Conservation (phyloP, 1,284 basidiomycete species). For the Gomphus sp. region DNA sequence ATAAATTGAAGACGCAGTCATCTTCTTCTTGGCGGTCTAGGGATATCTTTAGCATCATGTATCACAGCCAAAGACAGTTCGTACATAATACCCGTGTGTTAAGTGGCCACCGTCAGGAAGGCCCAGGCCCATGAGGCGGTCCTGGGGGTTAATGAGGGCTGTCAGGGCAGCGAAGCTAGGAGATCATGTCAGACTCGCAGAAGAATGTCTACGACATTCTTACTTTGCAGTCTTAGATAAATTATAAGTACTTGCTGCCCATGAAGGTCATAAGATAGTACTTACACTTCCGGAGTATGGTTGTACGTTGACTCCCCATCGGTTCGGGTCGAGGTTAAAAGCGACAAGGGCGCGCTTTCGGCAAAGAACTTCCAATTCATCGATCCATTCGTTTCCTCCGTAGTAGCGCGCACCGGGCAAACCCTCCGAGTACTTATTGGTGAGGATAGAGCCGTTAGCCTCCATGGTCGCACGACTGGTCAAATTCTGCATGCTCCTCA, state of each 20-base stretch:
- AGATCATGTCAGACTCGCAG: background rate
- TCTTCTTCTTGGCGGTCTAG: conserved; percentile 97
- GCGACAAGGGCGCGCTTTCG: conserved; percentile 94
- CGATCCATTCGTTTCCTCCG: conserved; percentile 95
- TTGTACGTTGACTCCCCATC: conserved; percentile 99
- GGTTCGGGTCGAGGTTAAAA: conserved; percentile 88
- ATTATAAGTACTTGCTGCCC: background rate
- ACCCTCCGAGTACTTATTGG: conserved; percentile 98
- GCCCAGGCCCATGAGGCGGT: conserved; percentile 98
- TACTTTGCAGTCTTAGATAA: conserved; percentile 74
- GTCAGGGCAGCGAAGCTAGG: conserved; percentile 93
- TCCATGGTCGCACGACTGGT: conserved; percentile 93
- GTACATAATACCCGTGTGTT: conserved; percentile 93
- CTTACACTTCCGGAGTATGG: conserved; percentile 91
- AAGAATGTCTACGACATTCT: conserved; percentile 16
- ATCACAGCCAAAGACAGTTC: conserved; percentile 15
- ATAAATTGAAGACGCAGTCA: conserved; percentile 99
- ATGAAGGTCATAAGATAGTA: conserved; percentile 16
- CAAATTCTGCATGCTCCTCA: conserved; percentile 59
- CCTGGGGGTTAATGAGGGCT: conserved; percentile 94
- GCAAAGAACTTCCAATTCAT: conserved; percentile 92
- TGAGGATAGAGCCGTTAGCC: conserved; percentile 97
- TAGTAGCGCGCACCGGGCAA: conserved; percentile 95
- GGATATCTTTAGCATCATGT: conserved; percentile 19
- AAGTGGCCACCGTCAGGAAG: conserved; percentile 98